Percentiles rank a stretch among this genome's conserved stretches.
Conservation (phyloP, 345 rosid species). For the Clausena lansium region DNA sequence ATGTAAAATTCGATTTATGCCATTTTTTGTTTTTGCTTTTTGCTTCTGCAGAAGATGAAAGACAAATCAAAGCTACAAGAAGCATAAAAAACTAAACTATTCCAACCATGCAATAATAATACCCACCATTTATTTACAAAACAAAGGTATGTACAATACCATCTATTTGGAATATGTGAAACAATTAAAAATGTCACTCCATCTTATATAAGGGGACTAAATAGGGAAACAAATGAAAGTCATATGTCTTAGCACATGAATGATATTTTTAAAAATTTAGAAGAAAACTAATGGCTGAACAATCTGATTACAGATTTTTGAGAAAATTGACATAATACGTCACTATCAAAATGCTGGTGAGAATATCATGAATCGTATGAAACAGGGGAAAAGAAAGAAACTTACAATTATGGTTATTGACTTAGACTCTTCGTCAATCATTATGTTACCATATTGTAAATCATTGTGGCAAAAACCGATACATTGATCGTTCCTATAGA, state of each 20-base stretch:
- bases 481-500: slow-evolving; percentile 35
- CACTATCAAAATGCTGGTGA: not conserved
- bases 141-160: not conserved
- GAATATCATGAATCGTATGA: slow-evolving; percentile 5
- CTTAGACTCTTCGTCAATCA: slow-evolving; percentile 85
- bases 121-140: not conserved
- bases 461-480: slow-evolving; percentile 92
- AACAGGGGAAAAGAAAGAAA: slow-evolving; percentile 10
- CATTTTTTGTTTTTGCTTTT: not conserved
- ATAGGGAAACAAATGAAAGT: not conserved
- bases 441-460: slow-evolving; percentile 94
- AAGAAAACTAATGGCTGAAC: not conserved
- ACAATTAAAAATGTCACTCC: not conserved
- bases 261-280: not conserved
- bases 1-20: not conserved
- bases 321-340: not conserved
- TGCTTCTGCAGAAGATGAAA: not conserved
- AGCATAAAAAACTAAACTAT: not conserved
- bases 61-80: not conserved
- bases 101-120: not conserved
- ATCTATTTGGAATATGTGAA: not conserved
- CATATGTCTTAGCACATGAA: not conserved
- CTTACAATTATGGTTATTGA: slow-evolving; percentile 86
- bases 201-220: not conserved
- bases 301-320: not conserved